phyloP scores from a whole-genome alignment of 306 rosid species.

The Sesbania bispinosa region DNA sequence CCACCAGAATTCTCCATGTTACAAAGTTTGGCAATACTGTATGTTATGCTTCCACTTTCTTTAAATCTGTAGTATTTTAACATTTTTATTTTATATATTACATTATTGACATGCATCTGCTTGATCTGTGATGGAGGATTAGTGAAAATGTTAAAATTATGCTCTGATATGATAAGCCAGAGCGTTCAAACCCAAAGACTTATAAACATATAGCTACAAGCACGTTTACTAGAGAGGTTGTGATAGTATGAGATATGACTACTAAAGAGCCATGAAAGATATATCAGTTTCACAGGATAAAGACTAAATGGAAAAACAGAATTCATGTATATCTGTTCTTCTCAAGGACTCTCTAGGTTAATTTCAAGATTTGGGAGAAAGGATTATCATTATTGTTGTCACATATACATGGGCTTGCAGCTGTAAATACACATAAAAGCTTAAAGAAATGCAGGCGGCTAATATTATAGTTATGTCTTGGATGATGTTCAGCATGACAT shows the following conservation, averaged over 20 bases:
- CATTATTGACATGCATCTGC: conserved; percentile 1
- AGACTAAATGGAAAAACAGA: background rate
- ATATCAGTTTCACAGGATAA: background rate
- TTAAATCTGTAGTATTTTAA: conserved; percentile 11
- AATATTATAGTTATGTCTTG: background rate
- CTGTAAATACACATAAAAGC: background rate
- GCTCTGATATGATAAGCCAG: background rate
- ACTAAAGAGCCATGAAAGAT: background rate
- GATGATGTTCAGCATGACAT: background rate
- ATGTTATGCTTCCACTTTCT: conserved; percentile 25
- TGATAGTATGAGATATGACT: background rate
- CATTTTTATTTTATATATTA: background rate
- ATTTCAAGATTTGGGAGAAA: background rate
- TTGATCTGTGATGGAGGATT: conserved; percentile 9
- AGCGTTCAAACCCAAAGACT: background rate
- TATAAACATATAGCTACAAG: background rate
- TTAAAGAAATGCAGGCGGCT: background rate
- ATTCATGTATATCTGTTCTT: background rate
- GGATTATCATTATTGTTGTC: background rate
- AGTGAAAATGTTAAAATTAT: background rate
- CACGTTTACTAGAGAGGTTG: background rate
- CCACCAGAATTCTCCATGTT: conserved; percentile 51
- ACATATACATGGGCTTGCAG: background rate
- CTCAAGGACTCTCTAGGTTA: background rate
- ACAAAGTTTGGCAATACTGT: conserved; percentile 44